These are phyloP conservation scores for Seminavis robusta DNA, from an alignment of 108 stramenopile genomes.

Conservation along the genomic window DNA sequence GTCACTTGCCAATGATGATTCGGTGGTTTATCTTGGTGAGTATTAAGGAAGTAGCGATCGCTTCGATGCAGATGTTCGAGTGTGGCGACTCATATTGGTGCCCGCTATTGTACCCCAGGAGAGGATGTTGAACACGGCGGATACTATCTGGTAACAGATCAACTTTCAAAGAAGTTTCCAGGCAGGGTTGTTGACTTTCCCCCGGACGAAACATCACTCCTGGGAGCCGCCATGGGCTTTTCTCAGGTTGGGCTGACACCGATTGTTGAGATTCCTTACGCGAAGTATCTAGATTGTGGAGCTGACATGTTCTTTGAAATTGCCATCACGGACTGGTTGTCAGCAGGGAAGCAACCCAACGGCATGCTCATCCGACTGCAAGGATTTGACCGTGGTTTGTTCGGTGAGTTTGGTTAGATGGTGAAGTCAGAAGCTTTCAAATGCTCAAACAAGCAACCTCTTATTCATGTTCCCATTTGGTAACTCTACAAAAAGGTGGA, in stretches of 20 bases:
- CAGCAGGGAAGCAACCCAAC: slow-evolving; percentile 42
- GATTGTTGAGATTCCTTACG: slow-evolving; percentile 87
- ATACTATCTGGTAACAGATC: slow-evolving; percentile 84
- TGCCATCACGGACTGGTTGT: slow-evolving; percentile 72
- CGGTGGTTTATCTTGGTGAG: slow-evolving; percentile 75
- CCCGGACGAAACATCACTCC: slow-evolving; percentile 84
- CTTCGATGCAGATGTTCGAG: too few species aligned
- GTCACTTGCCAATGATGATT: slow-evolving; percentile 37
- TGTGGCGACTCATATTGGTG: too few species aligned
- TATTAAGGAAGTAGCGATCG: too few species aligned
- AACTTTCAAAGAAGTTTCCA: slow-evolving; percentile 53
- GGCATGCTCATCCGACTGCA: slow-evolving; percentile 82
- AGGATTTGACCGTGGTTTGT: slow-evolving; percentile 83
- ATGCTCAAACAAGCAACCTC: too few species aligned
- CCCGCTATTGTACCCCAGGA: too few species aligned
- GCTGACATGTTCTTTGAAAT: slow-evolving; percentile 82
- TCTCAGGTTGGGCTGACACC: slow-evolving; percentile 75
- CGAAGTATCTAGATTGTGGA: slow-evolving; percentile 89
- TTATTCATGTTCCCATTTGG: too few species aligned
- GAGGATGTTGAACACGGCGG: slow-evolving; percentile 89
- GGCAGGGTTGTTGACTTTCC: slow-evolving; percentile 77
- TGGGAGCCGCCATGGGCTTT: slow-evolving; percentile 79
- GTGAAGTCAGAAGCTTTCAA: too few species aligned
- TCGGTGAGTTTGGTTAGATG: too few species aligned
- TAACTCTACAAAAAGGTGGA: too few species aligned